phyloP scores from a whole-genome alignment of 139 green algal species.

The Chlorella sp. region DNA sequence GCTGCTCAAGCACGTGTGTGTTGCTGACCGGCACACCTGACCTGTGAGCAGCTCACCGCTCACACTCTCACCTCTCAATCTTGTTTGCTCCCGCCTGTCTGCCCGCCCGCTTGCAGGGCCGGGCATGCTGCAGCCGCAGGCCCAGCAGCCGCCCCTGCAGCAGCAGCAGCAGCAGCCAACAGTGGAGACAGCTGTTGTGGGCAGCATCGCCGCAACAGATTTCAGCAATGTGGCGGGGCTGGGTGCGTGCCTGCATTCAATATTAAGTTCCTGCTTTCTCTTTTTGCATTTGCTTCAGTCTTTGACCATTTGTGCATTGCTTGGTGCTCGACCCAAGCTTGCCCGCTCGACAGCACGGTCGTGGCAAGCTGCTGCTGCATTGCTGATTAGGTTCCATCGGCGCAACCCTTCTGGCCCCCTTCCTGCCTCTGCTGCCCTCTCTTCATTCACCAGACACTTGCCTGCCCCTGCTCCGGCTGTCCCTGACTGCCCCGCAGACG shows the following conservation, averaged over 20 bases:
- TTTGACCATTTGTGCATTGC: no score
- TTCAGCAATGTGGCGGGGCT: constrained; percentile 27
- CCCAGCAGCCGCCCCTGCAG: neutral
- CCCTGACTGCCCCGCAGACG: neutral
- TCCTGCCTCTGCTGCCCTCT: neutral
- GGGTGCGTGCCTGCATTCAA: constrained; percentile 3
- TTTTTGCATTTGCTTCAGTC: no score
- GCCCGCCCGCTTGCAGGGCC: neutral
- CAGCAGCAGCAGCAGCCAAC: constrained; percentile 16
- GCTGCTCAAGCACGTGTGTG: neutral
- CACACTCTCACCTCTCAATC: no score
- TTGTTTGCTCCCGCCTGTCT: neutral
- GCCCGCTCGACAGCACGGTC: neutral
- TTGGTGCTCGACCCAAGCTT: no score
- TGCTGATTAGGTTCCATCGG: neutral
- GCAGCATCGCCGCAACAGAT: constrained; percentile 30
- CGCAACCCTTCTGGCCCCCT: neutral
- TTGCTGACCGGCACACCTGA: neutral
- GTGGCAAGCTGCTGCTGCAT: neutral
- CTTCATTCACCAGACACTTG: neutral
- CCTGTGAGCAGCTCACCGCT: neutral
- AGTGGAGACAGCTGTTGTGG: constrained; percentile 25
- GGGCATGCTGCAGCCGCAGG: neutral
- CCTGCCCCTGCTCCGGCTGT: neutral
- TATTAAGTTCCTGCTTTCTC: neutral